Base-by-base conservation (phyloP, 441 rosid species). In the Brassica hybrid region DNA sequence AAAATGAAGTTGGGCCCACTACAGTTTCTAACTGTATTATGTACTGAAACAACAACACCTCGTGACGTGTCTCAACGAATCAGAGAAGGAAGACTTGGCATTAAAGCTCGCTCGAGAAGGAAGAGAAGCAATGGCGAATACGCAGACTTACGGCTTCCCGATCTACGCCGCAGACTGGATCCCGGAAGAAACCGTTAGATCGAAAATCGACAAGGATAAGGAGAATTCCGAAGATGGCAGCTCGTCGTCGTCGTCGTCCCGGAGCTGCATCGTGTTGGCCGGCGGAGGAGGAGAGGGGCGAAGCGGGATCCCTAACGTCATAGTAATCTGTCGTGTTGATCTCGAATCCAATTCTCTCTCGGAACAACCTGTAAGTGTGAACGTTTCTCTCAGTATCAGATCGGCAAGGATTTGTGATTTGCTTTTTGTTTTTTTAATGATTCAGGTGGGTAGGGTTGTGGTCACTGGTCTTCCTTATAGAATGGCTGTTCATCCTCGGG, bases 261-360 rank as follows among this genome's bases (percentile, higher is more conserved):
- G 9, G 21, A 75, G 85, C 81, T 85, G 81, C 83, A 79, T 87
- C 71, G 88, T 86, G 76, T 77, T 94, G n/a, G 75, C 92, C 0
- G 98, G 98, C 13, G 99, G 99, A 10, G 98, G 98, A 0, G 99
- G 98, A 8, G 90, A 88, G 65, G 99, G 97, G 54, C 83, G 81
- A 25, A 91, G 81, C 79, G 97, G 98, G 16, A 92, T 96, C 69
- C 88, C 88, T 3, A 92, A 96, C 43, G 91, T 94, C 23, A 56
- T 90, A 58, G 43, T 94, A 67, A 61, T 96, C 70, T 76, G 84
- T 34, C 82, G 65, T 17, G 88, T 84, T 77, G 91, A 96, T 81
- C 75, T 76, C 62, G 80, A 86, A 34, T 77, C 84, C 71, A 88
- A 81, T 52, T 85, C 91, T 75, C 96, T 96, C 61, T 89, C 90